Conservation (phyloP, 345 rosid genomes). For the Gossypium turneri region DNA sequence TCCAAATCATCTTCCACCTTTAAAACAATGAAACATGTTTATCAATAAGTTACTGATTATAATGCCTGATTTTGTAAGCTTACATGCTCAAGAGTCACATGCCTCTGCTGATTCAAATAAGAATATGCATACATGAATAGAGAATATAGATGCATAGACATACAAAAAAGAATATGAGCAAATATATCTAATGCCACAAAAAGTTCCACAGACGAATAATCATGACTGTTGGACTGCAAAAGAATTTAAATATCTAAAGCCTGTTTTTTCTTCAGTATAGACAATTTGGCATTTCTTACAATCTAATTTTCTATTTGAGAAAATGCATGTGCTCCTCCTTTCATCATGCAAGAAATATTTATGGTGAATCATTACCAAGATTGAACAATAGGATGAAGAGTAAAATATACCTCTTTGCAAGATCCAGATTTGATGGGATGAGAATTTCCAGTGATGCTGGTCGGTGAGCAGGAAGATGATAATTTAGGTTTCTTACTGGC, state of each 20-base stretch:
- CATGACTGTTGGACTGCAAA: neutral
- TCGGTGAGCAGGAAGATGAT: constrained; percentile 26
- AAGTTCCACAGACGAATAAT: constrained; percentile 16
- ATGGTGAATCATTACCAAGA: neutral
- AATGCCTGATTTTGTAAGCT: neutral
- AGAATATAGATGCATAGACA: neutral
- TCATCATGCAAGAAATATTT: neutral
- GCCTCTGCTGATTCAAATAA: neutral
- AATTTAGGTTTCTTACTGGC: constrained; percentile 28
- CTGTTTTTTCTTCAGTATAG: neutral
- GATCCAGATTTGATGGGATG: constrained; percentile 25
- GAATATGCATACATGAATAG: neutral
- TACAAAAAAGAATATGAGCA: neutral
- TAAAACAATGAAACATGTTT: neutral
- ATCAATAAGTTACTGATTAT: neutral
- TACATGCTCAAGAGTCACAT: neutral
- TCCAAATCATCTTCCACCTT: constrained; percentile 47
- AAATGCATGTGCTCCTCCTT: neutral
- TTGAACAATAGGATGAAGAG: neutral
- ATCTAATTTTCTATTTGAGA: constrained; percentile 2
- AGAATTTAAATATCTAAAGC: no score
- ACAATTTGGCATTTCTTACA: neutral
- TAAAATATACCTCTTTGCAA: constrained; percentile 24
- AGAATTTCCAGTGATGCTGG: constrained; percentile 9
- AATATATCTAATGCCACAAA: neutral